Percentiles rank a stretch among this genome's conserved stretches.
phyloP scores from a whole-genome alignment of 805 yeast genomes.

The Yamadazyma paraphyllophila region DNA sequence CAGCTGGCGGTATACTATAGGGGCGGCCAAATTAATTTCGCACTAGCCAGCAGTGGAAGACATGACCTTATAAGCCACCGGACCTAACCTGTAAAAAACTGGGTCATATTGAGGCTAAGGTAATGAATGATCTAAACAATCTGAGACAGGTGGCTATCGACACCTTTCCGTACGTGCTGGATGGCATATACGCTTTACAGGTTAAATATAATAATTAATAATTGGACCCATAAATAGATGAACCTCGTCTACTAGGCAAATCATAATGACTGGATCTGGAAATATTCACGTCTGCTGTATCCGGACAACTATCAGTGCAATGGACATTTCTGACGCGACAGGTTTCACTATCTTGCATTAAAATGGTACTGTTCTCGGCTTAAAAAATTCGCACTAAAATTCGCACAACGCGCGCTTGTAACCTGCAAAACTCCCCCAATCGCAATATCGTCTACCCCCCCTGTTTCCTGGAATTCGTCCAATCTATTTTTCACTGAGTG shows the following conservation, averaged over 20 bases:
- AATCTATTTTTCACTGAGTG: constrained; percentile 7
- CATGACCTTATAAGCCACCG: neutral
- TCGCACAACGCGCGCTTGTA: constrained; percentile 1
- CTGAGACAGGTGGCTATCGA: no score
- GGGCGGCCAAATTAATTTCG: no score
- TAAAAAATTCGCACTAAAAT: neutral
- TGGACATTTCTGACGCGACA: no score
- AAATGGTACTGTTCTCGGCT: no score
- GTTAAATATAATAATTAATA: no score
- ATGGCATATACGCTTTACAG: no score
- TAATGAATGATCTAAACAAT: neutral
- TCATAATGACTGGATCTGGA: constrained; percentile 1
- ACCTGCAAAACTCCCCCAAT: constrained; percentile 4
- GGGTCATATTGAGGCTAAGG: neutral
- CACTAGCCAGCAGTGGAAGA: neutral
- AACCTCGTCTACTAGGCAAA: neutral
- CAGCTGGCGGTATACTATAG: no score
- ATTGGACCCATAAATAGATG: neutral
- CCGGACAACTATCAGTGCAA: neutral
- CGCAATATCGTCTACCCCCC: constrained; percentile 7
- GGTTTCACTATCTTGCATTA: no score
- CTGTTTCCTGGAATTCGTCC: constrained; percentile 6
- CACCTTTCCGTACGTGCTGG: no score
- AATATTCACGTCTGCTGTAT: neutral
- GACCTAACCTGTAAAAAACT: neutral